Conservation (phyloP, 371 early-diverging fungal species). For the Nematocida parisii region DNA sequence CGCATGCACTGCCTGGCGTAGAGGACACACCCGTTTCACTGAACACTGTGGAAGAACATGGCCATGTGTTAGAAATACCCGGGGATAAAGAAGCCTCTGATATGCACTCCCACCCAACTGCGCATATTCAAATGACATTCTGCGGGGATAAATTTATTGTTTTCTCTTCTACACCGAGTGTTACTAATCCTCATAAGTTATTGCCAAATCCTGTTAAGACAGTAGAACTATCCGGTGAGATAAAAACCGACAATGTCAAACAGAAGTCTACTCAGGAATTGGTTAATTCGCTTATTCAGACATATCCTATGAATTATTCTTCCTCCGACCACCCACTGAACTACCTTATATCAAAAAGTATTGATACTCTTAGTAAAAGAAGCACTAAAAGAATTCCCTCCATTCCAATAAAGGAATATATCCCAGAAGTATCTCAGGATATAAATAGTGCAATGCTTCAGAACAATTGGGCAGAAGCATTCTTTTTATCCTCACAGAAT, state of each 20-base stretch:
- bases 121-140: background rate
- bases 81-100: background rate
- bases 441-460: background rate
- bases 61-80: background rate
- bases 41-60: background rate
- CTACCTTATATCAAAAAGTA: background rate
- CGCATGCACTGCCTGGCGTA: background rate
- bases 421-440: background rate
- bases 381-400: background rate
- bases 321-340: background rate
- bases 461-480: slow-evolving; percentile 41
- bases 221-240: background rate
- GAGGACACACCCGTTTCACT: background rate
- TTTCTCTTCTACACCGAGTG: background rate
- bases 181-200: background rate
- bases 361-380: background rate
- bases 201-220: background rate
- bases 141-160: background rate
- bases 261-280: slow-evolving; percentile 7
- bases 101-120: background rate
- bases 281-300: background rate
- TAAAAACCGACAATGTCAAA: background rate
- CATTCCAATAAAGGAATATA: background rate
- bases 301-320: background rate
- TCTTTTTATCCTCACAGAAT: slow-evolving; percentile 1